Percentiles rank a stretch among this genome's conserved stretches.
phyloP scores from a whole-genome alignment of 495 filamentous ascomycete species.

The Terfezia boudieri region DNA sequence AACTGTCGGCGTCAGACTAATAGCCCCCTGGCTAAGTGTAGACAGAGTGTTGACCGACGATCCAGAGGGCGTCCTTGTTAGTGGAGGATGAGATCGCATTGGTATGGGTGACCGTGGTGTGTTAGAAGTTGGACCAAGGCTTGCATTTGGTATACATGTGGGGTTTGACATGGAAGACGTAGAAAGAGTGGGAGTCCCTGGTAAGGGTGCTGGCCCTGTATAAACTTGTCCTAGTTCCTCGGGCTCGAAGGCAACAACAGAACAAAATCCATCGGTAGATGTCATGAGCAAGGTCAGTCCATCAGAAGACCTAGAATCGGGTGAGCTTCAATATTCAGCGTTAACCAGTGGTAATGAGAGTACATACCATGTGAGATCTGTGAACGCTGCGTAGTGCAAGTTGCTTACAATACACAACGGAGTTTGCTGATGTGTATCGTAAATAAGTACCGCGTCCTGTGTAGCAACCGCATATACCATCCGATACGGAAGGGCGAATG shows the following conservation, averaged over 20 bases:
- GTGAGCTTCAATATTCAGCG: not conserved
- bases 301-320: slow-evolving; percentile 56
- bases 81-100: slow-evolving; percentile 35
- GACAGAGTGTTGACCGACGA: slow-evolving; percentile 56
- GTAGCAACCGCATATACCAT: slow-evolving; percentile 95
- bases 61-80: slow-evolving; percentile 61
- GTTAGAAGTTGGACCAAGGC: slow-evolving; percentile 34
- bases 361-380: slow-evolving; percentile 78
- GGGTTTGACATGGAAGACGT: slow-evolving; percentile 25
- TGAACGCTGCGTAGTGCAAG: slow-evolving; percentile 89
- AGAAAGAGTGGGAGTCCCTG: slow-evolving; percentile 13
- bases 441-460: slow-evolving; percentile 84
- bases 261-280: slow-evolving; percentile 96
- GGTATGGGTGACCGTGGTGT: slow-evolving; percentile 24
- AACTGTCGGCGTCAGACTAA: slow-evolving; percentile 41
- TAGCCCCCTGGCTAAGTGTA: slow-evolving; percentile 22
- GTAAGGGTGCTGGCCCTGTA: not conserved
- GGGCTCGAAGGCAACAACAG: slow-evolving; percentile 57
- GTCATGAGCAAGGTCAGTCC: slow-evolving; percentile 82
- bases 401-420: slow-evolving; percentile 89
- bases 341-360: not conserved
- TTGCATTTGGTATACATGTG: slow-evolving; percentile 32
- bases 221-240: slow-evolving; percentile 47
- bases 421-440: slow-evolving; percentile 91
- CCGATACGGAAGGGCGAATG: slow-evolving; percentile 73